Base-by-base conservation (phyloP, 192 early-diverging fungal species). In the Phycomyces blakesleeanus region DNA sequence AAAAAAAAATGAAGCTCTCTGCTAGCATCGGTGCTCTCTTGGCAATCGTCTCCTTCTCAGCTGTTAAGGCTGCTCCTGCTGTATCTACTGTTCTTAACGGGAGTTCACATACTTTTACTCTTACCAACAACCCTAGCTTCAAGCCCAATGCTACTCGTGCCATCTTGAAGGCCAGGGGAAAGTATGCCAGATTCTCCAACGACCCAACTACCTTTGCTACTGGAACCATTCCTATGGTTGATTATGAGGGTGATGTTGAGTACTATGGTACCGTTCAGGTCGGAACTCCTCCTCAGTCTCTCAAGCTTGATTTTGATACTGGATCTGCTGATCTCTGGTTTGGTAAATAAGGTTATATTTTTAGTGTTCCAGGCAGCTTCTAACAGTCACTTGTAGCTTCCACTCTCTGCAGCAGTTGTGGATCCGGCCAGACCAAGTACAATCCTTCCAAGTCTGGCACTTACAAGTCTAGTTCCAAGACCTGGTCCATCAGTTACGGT, bases 281-380 rank as follows among this genome's bases (percentile, higher is more conserved):
- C 12, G 88, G 88, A 2, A 81, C 85, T 9, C 88, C 88, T 40
- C 82, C 85, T 24, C 83, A 87, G 53, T 73, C 69, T 39, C 84
- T 89, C 65, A 87, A 86, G 49, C 72, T 89, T 14, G 80, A 85
- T 57, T 81, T 89, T 52, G 88, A 89, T 61, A 89, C 88, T 5
- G 88, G 88, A 16, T 87, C 83, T 3, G 82, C 82, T 22, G 88
- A 90, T 72, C 71, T 88, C 8, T 90, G 86, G 86, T 73, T 87
- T 52, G 68, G 67, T 69, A 69, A 63, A 25, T 22, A 40, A 37
- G 10, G 0, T n/a, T 55, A 29, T n/a, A 15, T 26, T 22, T 42
- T 15, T 44, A 44, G 0, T 40, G 14, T 5, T 12, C 9, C 9
- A 24, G 20, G 20, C 3, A 21, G 9, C 20, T 25, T 40, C 15